These are phyloP conservation scores for Rubia peregrina DNA, from an alignment of 305 asterid genomes.

Conservation along the genomic window DNA sequence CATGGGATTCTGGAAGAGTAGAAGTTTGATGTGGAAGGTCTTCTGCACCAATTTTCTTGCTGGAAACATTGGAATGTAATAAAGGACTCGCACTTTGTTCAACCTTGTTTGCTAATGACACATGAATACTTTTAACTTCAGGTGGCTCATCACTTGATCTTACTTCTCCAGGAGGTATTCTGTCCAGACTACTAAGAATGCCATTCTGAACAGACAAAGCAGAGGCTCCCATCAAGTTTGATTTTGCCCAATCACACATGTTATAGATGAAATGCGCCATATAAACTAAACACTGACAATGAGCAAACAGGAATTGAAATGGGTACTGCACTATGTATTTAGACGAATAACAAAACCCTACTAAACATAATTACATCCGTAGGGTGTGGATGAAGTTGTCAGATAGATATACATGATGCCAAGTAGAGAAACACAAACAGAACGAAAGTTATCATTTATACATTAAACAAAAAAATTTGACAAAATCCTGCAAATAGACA, in stretches of 20 bases:
- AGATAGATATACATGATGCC: not conserved
- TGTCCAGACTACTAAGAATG: conserved; percentile 31
- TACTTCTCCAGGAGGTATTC: conserved; percentile 30
- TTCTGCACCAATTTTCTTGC: conserved; percentile 35
- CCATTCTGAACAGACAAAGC: conserved; percentile 35
- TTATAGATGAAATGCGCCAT: conserved; percentile 8
- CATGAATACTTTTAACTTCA: conserved; percentile 32
- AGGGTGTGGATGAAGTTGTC: not conserved
- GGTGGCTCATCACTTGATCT: conserved; percentile 32
- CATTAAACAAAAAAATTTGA: not conserved
- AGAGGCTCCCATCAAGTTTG: conserved; percentile 34
- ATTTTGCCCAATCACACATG: conserved; percentile 45
- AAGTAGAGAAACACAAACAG: not conserved
- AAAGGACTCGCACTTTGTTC: conserved; percentile 30
- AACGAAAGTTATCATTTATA: not conserved
- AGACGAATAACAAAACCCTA: not conserved
- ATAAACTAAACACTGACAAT: not conserved
- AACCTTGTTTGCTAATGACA: conserved; percentile 29
- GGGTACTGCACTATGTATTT: not conserved
- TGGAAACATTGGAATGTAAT: conserved; percentile 30
- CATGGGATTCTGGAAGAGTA: conserved; percentile 32
- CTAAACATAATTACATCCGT: not conserved
- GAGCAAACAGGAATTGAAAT: not conserved
- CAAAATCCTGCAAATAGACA: not conserved
- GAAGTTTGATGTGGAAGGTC: conserved; percentile 32